Conservation (phyloP, 2,329 filamentous ascomycete genomes). For the Curvularia eragrostidis region DNA sequence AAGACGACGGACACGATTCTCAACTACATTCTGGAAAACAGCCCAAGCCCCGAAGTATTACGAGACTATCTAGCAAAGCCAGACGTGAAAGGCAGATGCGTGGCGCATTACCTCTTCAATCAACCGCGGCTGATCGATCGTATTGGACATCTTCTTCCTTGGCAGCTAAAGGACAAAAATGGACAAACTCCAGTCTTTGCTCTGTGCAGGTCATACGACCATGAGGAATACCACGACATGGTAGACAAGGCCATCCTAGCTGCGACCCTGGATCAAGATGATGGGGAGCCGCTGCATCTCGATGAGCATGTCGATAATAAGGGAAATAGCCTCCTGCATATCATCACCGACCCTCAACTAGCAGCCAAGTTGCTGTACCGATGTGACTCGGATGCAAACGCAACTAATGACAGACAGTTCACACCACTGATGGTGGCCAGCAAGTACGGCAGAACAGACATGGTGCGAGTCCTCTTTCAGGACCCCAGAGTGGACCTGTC, state of each 20-base stretch:
- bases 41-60: constrained; percentile 63
- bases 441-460: constrained; percentile 95
- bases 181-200: constrained; percentile 98
- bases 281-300: constrained; percentile 80
- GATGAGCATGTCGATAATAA: constrained; percentile 93
- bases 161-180: constrained; percentile 92
- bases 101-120: constrained; percentile 96
- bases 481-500: constrained; percentile 87
- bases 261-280: constrained; percentile 75
- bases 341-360: constrained; percentile 84
- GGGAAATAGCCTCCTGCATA: constrained; percentile 94
- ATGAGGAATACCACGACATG: constrained; percentile 85
- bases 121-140: constrained; percentile 78
- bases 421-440: constrained; percentile 97
- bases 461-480: constrained; percentile 85
- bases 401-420: constrained; percentile 91
- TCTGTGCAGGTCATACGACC: constrained; percentile 92
- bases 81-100: constrained; percentile 84
- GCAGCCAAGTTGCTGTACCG: constrained; percentile 76
- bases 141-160: constrained; percentile 81
- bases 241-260: constrained; percentile 79
- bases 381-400: constrained; percentile 95
- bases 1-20: constrained; percentile 79
- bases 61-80: constrained; percentile 74
- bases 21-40: constrained; percentile 67